phyloP scores from a whole-genome alignment of 805 yeast genomes.

The Ogataea saltuana region DNA sequence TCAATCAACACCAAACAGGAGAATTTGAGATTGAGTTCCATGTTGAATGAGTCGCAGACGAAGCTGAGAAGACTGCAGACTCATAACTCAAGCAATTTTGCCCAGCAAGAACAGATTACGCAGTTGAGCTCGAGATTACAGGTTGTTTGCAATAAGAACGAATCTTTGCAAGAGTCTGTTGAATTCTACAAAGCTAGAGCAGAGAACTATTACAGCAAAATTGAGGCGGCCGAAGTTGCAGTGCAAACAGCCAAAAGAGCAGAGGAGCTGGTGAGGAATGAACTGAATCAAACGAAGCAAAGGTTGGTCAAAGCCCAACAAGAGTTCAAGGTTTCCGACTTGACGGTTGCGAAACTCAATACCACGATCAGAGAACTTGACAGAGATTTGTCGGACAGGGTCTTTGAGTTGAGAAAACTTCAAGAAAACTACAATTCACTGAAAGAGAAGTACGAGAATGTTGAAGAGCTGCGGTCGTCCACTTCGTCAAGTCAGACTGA shows the following conservation, averaged over 20 bases:
- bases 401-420: conserved; percentile 52
- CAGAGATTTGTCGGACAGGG: conserved; percentile 55
- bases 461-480: conserved; percentile 38
- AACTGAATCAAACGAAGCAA: conserved; percentile 51
- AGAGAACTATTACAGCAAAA: conserved; percentile 68
- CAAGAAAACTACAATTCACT: conserved; percentile 50
- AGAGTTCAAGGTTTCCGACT: conserved; percentile 56
- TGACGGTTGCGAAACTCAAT: conserved; percentile 53
- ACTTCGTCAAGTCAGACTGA: conserved; percentile 31
- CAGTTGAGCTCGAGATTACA: conserved; percentile 59
- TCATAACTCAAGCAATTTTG: conserved; percentile 28
- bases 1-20: conserved; percentile 33
- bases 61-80: conserved; percentile 34
- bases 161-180: conserved; percentile 53
- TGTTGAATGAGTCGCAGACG: conserved; percentile 38
- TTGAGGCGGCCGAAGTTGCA: conserved; percentile 79
- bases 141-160: conserved; percentile 54
- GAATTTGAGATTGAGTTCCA: conserved; percentile 36
- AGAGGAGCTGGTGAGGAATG: conserved; percentile 53
- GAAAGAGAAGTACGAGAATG: conserved; percentile 51
- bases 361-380: conserved; percentile 52
- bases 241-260: conserved; percentile 62
- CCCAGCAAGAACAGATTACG: conserved; percentile 38
- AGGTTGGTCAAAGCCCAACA: conserved; percentile 48
- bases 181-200: conserved; percentile 69